Base-by-base conservation (phyloP, 176 grass and related monocot genomes). In the Chrysopogon serrulatus region DNA sequence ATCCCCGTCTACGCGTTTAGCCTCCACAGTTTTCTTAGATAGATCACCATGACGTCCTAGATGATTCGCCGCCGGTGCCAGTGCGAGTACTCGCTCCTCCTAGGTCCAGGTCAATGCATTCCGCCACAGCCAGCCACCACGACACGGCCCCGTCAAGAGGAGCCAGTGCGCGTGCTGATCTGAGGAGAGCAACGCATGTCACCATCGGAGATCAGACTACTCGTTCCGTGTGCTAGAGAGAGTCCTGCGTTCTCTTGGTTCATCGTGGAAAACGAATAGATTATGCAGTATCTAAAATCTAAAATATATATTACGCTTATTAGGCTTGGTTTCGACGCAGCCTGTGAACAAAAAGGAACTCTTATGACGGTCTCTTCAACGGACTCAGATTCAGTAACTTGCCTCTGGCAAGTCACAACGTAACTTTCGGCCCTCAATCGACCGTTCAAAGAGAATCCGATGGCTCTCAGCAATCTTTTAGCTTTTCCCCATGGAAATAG, bases 101-200 rank as follows among this genome's bases (percentile, higher is more conserved):
- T 10, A 15, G 31, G 70, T 80, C 84, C 45, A 65, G 84, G 77
- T 86, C 77, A 80, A 86, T 42, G 57, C 43, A 73, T 21, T 40
- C 30, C 66, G 59, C 59, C 23, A 4, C 3, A 5, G 56, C 56
- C 56, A 27, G n/a, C 23, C 5, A 34, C n/a, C 1, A 35, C 49
- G 3, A 39, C 65, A 47, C 68, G 78, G 78, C 77, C 76, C 54
- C 77, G 68, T 86, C 77, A 63, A 65, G 59, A 6, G 16, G 27
- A 51, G 16, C 35, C 71, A 32, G 49, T 36, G 34, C 82, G 71
- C 60, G 41, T 84, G 30, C 12, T 48, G 28, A 15, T 48, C 61
- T 34, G 2, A 35, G 12, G 44, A 28, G 77, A 17, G 62, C 28
- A 80, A 43, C 43, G 61, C 40, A 12, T 6, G 43, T 68, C 78